Percentiles rank a stretch among this genome's conserved stretches.
Conservation (phyloP, 805 yeast species). For the Candida railenensis region DNA sequence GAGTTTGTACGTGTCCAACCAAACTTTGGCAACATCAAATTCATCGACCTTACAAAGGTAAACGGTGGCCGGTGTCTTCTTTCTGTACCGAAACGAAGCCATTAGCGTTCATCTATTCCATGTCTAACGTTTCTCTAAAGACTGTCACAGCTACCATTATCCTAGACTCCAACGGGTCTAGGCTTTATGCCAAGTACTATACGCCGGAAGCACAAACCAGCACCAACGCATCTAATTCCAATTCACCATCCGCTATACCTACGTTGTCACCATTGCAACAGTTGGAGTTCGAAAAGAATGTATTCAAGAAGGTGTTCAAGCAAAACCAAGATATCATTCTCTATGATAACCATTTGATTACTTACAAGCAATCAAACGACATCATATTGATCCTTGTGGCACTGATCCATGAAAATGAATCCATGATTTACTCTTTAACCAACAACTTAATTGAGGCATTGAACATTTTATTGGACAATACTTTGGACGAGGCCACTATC, state of each 20-base stretch:
- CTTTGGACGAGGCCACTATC: slow-evolving; percentile 75
- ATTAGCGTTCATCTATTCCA: slow-evolving; percentile 11
- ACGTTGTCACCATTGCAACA: slow-evolving; percentile 53
- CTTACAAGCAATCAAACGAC: slow-evolving; percentile 86
- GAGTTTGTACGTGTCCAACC: background rate
- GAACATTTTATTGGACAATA: slow-evolving; percentile 66
- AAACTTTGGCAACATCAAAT: too few species aligned
- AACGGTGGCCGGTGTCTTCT: too few species aligned
- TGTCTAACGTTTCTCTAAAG: slow-evolving; percentile 67
- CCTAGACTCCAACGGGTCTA: slow-evolving; percentile 75
- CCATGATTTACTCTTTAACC: slow-evolving; percentile 70
- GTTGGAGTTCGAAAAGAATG: slow-evolving; percentile 67
- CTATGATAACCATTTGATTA: slow-evolving; percentile 74
- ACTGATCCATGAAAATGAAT: slow-evolving; percentile 80
- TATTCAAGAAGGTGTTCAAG: slow-evolving; percentile 76
- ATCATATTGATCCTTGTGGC: slow-evolving; percentile 71
- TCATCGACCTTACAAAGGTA: too few species aligned
- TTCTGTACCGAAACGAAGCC: too few species aligned
- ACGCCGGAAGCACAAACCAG: slow-evolving; percentile 43
- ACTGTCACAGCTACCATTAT: slow-evolving; percentile 78
- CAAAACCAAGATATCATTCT: slow-evolving; percentile 77
- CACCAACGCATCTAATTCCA: slow-evolving; percentile 30
- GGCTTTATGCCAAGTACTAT: slow-evolving; percentile 86
- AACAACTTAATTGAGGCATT: slow-evolving; percentile 79
- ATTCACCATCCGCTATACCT: slow-evolving; percentile 13